These are phyloP conservation scores for Raphanus raphanistrum DNA, from an alignment of 345 rosid genomes.

Conservation along the genomic window DNA sequence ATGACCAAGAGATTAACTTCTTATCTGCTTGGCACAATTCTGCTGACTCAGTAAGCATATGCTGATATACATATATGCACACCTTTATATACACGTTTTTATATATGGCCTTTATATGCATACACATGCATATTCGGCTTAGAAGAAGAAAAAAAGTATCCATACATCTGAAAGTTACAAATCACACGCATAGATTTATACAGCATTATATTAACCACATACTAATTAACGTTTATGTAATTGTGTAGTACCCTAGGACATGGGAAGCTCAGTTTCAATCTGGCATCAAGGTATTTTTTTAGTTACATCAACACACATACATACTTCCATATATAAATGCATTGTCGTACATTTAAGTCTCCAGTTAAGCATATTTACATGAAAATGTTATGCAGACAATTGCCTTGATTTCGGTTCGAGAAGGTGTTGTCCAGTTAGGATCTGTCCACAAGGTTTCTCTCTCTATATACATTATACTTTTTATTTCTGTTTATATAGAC, in stretches of 20 bases:
- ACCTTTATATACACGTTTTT: background rate
- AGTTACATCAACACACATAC: background rate
- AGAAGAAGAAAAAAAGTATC: background rate
- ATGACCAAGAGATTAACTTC: slow-evolving; percentile 89
- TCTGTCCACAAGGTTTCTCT: slow-evolving; percentile 72
- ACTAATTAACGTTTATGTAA: slow-evolving; percentile 6
- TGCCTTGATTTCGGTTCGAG: slow-evolving; percentile 90
- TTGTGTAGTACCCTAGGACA: slow-evolving; percentile 82
- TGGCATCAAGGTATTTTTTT: slow-evolving; percentile 70
- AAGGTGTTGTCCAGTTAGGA: slow-evolving; percentile 97
- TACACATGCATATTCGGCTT: slow-evolving; percentile 6
- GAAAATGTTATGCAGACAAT: slow-evolving; percentile 69
- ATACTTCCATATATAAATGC: background rate
- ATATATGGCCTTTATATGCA: background rate
- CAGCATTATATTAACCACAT: background rate
- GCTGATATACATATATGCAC: background rate
- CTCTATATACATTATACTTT: background rate
- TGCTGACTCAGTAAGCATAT: slow-evolving; percentile 77
- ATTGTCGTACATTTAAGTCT: background rate
- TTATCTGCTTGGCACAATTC: slow-evolving; percentile 94
- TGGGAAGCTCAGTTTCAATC: slow-evolving; percentile 99
- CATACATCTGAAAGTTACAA: background rate
- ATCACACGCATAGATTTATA: background rate
- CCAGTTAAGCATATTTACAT: background rate
- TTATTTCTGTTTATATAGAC: background rate